Evolutionary conservation across 495 filamentous ascomycete genomes (phyloP), one percentile per base, ranked within the genome.

Genomic region (Chaetomium tenue): DNA sequence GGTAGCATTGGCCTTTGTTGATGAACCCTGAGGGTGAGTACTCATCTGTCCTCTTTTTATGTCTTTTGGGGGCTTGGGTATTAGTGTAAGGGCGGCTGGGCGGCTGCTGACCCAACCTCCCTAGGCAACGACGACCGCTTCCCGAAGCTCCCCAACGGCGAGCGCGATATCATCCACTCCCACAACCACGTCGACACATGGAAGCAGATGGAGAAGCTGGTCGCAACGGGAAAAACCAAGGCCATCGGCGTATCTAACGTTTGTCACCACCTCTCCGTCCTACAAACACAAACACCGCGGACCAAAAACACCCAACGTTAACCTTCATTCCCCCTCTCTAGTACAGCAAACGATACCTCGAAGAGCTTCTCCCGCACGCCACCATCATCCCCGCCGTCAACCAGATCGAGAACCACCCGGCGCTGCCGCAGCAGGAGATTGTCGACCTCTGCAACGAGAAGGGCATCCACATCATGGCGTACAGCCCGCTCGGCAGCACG

Each of bases 331-430:
- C 40, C 15, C 40, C 20, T 15, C 9, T 28, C 56, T 63, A 76
- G 73, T 93, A 91, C 81, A 89, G 87, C 72, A 81, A 83, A 59
- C 76, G 77, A 59, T 92, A 87, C 72, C 82, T 96, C 1, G 84
- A 92, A 72, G 77, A 92, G 71, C 80, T 95, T 48, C 83, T 94
- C 8, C 79, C 85, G 5, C 77, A 88, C 56, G 85, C 84, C 57
- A 82, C 76, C 39, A 77, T 93, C 47, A 73, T 88, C 0, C 92
- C 92, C 13, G 91, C 91, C n/a, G 89, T 87, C 65, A 94, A 95
- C 79, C 91, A 95, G 84, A 92, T 95, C 71, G 92, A 96, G 79
- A 92, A 93, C 78, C 90, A 93, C 79, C 88, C 88, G 16, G 83
- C 81, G 6, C 84, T 94, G n/a, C 91, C 91, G 0, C 91, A 94